Conservation (phyloP, 345 rosid genomes). For the Heritiera fomes region DNA sequence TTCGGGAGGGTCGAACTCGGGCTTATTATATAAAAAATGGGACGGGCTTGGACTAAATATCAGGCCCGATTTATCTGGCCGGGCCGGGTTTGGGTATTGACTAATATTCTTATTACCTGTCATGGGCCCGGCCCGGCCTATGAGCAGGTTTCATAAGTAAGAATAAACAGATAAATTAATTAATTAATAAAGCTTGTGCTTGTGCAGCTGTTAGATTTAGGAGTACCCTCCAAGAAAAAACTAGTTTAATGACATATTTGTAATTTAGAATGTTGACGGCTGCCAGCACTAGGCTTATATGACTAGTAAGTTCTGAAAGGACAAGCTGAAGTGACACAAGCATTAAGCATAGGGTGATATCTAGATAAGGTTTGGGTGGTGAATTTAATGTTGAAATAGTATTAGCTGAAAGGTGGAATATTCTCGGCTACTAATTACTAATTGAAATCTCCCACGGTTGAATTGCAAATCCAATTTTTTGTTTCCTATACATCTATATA, state of each 20-base stretch:
- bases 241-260: neutral
- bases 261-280: neutral
- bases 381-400: neutral
- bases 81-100: no score
- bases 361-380: conserved; percentile 5
- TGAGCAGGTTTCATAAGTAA: neutral
- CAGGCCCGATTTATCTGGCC: no score
- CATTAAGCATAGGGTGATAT: neutral
- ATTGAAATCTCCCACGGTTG: neutral
- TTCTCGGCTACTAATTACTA: neutral
- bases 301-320: neutral
- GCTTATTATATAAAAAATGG: no score
- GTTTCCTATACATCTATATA: neutral
- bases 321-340: neutral
- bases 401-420: neutral
- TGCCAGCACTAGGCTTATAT: neutral
- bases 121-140: no score
- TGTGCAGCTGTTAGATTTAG: neutral
- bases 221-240: neutral
- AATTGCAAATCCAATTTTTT: neutral
- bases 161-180: no score
- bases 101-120: no score
- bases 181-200: neutral
- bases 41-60: no score
- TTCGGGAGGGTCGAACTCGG: no score